A percentile compares a stretch with the other conserved stretches of the same genome.
Conservation (phyloP, 2,329 filamentous ascomycete species). For the Calonectria crousiana region DNA sequence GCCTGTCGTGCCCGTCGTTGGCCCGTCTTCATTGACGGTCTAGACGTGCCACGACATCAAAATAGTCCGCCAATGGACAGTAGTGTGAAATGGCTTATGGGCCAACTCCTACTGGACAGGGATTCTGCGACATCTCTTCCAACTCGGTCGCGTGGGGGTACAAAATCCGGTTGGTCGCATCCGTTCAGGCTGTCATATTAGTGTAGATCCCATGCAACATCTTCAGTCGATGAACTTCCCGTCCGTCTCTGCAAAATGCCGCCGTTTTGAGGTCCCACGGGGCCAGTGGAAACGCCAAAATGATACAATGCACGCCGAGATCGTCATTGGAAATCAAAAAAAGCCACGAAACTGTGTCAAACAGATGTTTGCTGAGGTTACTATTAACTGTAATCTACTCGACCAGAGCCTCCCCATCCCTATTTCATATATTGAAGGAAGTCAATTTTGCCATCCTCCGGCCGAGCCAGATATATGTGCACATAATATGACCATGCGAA, state of each 20-base stretch:
- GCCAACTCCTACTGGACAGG: neutral
- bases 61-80: neutral
- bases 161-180: neutral
- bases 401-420: constrained; percentile 29
- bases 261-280: neutral
- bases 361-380: neutral
- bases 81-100: neutral
- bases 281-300: neutral
- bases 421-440: constrained; percentile 27
- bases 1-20: neutral
- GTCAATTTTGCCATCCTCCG: constrained; percentile 34
- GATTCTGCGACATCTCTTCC: neutral
- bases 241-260: neutral
- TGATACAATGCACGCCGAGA: neutral
- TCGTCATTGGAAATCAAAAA: constrained; percentile 17
- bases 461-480: constrained; percentile 36
- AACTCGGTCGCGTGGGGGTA: neutral
- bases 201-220: neutral
- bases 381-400: constrained; percentile 28
- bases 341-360: neutral
- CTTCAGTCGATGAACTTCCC: neutral
- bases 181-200: neutral
- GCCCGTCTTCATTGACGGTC: neutral
- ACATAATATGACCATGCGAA: constrained; percentile 23
- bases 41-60: neutral